Conservation (phyloP, 2,329 filamentous ascomycete genomes). For the Aureobasidium sp. region DNA sequence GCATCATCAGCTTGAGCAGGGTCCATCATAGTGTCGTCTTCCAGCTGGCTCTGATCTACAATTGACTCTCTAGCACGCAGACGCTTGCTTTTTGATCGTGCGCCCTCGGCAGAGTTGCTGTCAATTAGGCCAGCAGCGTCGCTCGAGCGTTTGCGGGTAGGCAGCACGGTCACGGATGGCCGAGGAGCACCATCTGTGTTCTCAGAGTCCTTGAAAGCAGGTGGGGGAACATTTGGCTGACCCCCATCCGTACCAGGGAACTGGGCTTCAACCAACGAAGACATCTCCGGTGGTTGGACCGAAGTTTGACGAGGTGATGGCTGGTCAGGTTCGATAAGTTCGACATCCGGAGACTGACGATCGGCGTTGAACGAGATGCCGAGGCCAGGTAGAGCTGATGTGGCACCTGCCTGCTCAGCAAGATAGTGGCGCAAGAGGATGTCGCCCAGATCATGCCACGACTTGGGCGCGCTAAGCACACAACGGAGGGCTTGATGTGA, state of each 20-base stretch:
- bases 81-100: conserved; percentile 53
- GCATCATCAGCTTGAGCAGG: conserved; percentile 7
- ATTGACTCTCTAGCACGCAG: conserved; percentile 54
- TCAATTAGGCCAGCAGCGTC: conserved; percentile 55
- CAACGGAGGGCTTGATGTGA: conserved; percentile 14
- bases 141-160: conserved; percentile 53
- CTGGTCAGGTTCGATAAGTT: not conserved
- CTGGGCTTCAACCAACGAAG: conserved; percentile 19
- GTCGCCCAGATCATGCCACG: conserved; percentile 30
- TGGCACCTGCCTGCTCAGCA: conserved; percentile 24
- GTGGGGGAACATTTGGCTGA: conserved; percentile 22
- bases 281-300: not conserved
- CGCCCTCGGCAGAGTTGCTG: conserved; percentile 43
- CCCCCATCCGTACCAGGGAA: conserved; percentile 29
- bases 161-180: conserved; percentile 25
- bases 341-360: not conserved
- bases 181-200: not conserved
- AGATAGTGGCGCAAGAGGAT: conserved; percentile 24
- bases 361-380: conserved; percentile 25
- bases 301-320: conserved; percentile 3
- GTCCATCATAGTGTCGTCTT: conserved; percentile 25
- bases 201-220: not conserved
- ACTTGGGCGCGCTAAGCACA: conserved; percentile 22
- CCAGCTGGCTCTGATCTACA: conserved; percentile 32
- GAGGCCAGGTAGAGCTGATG: conserved; percentile 18